Evolutionary conservation across 2,329 filamentous ascomycete genomes (phyloP), one percentile per base, ranked within the genome.

Genomic region (Xylariaceae sp.): DNA sequence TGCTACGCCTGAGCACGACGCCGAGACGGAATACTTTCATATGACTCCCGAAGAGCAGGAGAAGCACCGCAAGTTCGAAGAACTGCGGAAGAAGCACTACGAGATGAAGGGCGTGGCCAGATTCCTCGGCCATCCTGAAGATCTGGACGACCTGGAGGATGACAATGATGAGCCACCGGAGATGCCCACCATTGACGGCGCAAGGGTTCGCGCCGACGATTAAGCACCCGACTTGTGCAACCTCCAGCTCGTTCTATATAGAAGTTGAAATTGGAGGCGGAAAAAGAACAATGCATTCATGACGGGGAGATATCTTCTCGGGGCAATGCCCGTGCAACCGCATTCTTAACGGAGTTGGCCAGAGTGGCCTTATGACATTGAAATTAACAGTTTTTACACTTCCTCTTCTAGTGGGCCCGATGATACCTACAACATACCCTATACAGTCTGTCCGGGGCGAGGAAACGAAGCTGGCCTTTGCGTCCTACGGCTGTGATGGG

Each of bases 101-200:
- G 94, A 99, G 79, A 99, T 99, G 94, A 90, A 84, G 74, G 88
- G 94, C 67, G 91, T 96, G 54, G 95, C 94, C 66, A 83, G 86
- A 66, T 74, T 97, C 49, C 81, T 99, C 61, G 92, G 90, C 13
- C 86, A 89, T 65, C 84, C 86, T 3, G 85, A 88, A 66, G 76
- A 81, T 3, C 65, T 87, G 44, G 81, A 84, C 46, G 83, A 82
- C n/a, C 68, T 79, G 60, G 78, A 81, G 1, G 82, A 84, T 2
- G 73, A 71, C 0, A 69, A 71, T 2, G 69, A 68, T 16, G 66
- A 73, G 41, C 65, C 76, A 44, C 79, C 79, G 0, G 51, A 59
- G 54, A 55, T 67, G 60, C 66, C 66, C 18, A 64, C 57, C 8
- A 63, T 64, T 18, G 61, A 66, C 41, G 65, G 64, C 21, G 49